Evolutionary conservation across 169 alveolate species (phyloP).

Genomic region (Cryptosporidium parvum): DNA sequence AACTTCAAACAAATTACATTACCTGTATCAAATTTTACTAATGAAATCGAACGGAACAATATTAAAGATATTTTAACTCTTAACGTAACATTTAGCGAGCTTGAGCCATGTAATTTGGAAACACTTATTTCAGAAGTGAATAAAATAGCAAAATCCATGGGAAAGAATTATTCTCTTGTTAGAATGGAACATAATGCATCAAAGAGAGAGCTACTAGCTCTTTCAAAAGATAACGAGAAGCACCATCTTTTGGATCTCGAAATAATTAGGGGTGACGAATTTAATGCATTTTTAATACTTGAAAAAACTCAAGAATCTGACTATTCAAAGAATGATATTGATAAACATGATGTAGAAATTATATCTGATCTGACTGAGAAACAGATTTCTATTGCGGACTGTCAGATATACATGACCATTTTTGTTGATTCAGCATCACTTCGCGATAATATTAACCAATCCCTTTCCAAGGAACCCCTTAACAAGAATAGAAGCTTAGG

Average conservation of each 20-base stretch:
- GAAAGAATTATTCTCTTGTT: background rate
- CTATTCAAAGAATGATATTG: too few relatives aligned
- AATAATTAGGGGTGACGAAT: constrained; percentile 23
- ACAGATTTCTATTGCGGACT: background rate
- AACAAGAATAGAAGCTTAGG: background rate
- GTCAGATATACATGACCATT: background rate
- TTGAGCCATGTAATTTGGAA: constrained; percentile 25
- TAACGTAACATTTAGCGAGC: constrained; percentile 4
- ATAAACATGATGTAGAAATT: background rate
- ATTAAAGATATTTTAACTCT: background rate
- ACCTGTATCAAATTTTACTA: background rate
- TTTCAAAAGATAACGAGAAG: background rate
- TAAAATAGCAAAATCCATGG: background rate
- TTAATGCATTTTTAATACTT: background rate
- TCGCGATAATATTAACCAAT: background rate
- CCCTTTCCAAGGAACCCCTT: background rate
- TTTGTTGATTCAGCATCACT: background rate
- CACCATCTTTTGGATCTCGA: constrained; percentile 38
- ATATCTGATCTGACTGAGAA: background rate
- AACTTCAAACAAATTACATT: background rate
- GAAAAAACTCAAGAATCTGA: background rate
- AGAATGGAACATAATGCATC: constrained; percentile 6
- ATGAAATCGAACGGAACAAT: background rate
- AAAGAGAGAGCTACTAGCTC: constrained; percentile 8
- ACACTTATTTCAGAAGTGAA: background rate